Evolutionary conservation across 148 eudicot genomes (phyloP).

Genomic region (Amaranthus hypochondriacus): DNA sequence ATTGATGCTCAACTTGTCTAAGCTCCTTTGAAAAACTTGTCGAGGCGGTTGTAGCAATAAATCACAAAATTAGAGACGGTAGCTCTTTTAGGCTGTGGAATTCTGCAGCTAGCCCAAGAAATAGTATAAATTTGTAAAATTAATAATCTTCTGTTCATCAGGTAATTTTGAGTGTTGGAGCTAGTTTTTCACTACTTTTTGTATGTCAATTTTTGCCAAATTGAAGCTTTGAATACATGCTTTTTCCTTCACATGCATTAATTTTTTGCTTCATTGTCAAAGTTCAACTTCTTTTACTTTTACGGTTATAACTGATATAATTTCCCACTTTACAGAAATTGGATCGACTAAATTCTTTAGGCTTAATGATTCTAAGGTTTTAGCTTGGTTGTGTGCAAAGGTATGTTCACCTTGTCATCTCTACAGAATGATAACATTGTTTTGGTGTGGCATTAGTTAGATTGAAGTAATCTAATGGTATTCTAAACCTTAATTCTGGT

Average conservation of each 20-base stretch:
- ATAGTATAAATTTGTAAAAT: not conserved
- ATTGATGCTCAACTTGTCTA: too few relatives aligned
- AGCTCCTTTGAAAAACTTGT: too few relatives aligned
- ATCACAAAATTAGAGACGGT: too few relatives aligned
- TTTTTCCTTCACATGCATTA: not conserved
- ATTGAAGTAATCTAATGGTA: too few relatives aligned
- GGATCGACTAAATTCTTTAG: slow-evolving; percentile 83
- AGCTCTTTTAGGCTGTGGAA: not conserved
- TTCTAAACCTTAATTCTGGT: not conserved
- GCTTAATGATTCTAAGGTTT: slow-evolving; percentile 86
- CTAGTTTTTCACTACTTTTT: not conserved
- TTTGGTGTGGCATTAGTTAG: not conserved
- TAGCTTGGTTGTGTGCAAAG: slow-evolving; percentile 77
- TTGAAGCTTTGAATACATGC: not conserved
- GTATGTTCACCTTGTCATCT: slow-evolving; percentile 33
- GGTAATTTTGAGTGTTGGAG: not conserved
- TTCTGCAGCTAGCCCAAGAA: not conserved
- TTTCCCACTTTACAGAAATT: slow-evolving; percentile 46
- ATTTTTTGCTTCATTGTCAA: not conserved
- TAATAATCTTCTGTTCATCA: not conserved
- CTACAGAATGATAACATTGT: not conserved
- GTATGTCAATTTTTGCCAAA: not conserved
- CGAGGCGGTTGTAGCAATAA: too few relatives aligned
- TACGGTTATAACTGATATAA: not conserved
- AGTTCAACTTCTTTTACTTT: not conserved